Evolutionary conservation across 1,284 basidiomycete genomes (phyloP).

Genomic region (Sanghuangporus sanghuang): DNA sequence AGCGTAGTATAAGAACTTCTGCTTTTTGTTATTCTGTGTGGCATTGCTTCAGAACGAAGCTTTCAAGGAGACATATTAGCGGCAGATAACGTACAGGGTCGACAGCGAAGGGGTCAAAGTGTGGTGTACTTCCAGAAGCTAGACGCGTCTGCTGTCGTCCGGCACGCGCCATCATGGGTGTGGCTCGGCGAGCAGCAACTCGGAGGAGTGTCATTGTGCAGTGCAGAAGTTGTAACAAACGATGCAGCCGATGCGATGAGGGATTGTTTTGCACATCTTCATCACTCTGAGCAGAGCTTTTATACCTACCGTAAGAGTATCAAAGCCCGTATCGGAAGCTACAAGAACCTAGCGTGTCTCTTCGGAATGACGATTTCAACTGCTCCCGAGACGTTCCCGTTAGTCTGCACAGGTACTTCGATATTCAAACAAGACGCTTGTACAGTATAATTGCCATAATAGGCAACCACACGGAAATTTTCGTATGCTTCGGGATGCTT

Average conservation of each 20-base stretch:
- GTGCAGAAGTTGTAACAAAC: neutral
- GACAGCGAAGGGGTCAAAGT: constrained; percentile 13
- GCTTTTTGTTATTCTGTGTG: constrained; percentile 12
- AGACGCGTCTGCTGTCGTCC: constrained; percentile 11
- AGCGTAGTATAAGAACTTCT: constrained; percentile 5
- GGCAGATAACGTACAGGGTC: constrained; percentile 6
- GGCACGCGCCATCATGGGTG: constrained; percentile 5
- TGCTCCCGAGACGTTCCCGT: neutral
- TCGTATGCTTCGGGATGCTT: constrained; percentile 6
- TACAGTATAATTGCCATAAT: constrained; percentile 2
- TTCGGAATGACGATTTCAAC: neutral
- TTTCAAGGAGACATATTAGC: no score
- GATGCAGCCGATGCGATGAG: neutral
- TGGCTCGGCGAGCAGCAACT: constrained; percentile 6
- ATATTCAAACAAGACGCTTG: neutral
- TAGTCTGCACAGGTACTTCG: neutral
- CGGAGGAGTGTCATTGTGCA: constrained; percentile 7
- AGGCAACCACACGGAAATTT: constrained; percentile 11
- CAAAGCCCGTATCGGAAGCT: neutral
- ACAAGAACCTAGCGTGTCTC: neutral
- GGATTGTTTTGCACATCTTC: neutral
- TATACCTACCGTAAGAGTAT: neutral
- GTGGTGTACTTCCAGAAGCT: neutral
- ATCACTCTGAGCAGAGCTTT: neutral
- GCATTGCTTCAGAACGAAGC: neutral